Base-by-base conservation (phyloP, 2,329 filamentous ascomycete genomes). In the Calonectria pteridis region DNA sequence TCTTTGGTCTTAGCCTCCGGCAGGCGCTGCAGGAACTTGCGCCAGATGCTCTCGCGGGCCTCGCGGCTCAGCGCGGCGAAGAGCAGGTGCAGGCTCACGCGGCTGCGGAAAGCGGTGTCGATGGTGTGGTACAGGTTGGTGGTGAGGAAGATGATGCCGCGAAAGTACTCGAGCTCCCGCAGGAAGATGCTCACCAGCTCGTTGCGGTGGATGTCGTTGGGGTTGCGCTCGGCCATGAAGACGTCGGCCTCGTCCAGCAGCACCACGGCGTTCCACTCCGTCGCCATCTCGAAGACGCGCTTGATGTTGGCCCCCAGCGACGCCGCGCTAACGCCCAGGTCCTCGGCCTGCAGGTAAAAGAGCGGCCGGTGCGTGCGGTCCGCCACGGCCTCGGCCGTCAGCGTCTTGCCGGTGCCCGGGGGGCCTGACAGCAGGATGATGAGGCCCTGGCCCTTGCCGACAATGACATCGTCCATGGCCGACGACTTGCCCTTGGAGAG, bases 231-330 rank as follows among this genome's bases (percentile, higher is more conserved):
- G 1, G 86, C 85, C 80, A 90, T 86, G 79, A 89, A 90, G 2
- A 90, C 87, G 73, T 90, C 89, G 10, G 88, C 88, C 80, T 90
- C 88, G 75, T 90, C 88, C 4, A 90, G 84, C 5, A 91, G 82
- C 26, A 90, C 80, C 9, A 90, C 86, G 11, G 87, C 88, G 28
- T 86, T 84, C 88, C 89, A 91, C 20, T 85, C 84, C 0, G 85
- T 84, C 2, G 87, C 88, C 72, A 89, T 85, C 71, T 85, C 82
- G 50, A 91, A 88, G 35, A 86, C 84, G 35, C 83, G 82, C 69
- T 86, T 85, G 69, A 91, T 81, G 51, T 87, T 86, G n/a, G 83
- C 79, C n/a, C 89, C 88, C 6, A 90, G 82, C 5, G 81, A 77
- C 2, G 82, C 82, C 1, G 88, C 83, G 37, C 84, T 83, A 53